Evolutionary conservation across 1,284 basidiomycete genomes (phyloP), one percentile per base, ranked within the genome.

Genomic region (Melampsora americana): DNA sequence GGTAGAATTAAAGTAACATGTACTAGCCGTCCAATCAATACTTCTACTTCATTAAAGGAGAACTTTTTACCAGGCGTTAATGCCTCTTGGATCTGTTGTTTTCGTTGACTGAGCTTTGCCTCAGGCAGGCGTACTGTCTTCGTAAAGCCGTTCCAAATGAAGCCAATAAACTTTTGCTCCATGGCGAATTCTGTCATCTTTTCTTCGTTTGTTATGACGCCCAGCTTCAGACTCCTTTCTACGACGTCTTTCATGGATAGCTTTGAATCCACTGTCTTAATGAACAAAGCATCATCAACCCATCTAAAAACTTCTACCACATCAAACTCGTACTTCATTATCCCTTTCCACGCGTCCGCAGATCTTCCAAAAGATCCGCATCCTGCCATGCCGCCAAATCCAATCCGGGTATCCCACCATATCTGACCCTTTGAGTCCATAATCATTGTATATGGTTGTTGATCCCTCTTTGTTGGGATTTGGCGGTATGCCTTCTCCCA

Each of bases 151-250:
- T 66, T 42, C 64, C 64, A 66, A 66, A 66, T 66, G n/a, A 66
- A 66, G 30, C 64, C 32, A 5, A 66, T 66, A n/a, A 14, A 66
- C n/a, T 66, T 66, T 35, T 66, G 64, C 35, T 66, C 64, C 4
- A 14, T 26, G 3, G 11, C 5, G 26, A 66, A 66, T 11, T 26
- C 11, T n/a, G 28, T 14, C 23, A 11, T 14, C 20, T 66, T 66
- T 4, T 7, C 5, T 42, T 39, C 64, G n/a, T 66, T 66, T 5
- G 64, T 66, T 39, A 7, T 39, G 4, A 66, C 64, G 9, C 60
- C 60, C 16, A 61, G 20, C 23, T 11, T 6, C 9, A 3, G 30
- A 11, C n/a, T 48, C 20, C 2, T 3, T 2, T 2, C 2, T 1
- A 67, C 66, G 20, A 67, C 35, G 23, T 48, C 66, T 2, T 44